Conservation (phyloP, 192 early-diverging fungal genomes). For the Lunasporangiospora selenospora region DNA sequence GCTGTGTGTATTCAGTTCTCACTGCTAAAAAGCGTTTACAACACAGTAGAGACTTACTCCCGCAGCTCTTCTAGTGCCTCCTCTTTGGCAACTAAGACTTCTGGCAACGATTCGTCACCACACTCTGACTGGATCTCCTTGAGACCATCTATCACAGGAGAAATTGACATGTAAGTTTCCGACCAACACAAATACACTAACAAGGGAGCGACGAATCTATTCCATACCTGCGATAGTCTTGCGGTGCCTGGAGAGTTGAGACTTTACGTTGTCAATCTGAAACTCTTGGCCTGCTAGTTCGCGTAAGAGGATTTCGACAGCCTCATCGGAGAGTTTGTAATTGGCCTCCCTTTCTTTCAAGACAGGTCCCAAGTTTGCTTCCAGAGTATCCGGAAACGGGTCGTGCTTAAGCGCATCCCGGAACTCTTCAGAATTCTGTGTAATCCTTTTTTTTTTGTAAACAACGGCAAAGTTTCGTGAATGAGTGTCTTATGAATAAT, state of each 20-base stretch:
- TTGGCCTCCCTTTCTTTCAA: constrained; percentile 55
- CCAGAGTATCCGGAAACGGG: constrained; percentile 10
- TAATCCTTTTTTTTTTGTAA: too few relatives aligned
- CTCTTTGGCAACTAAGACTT: constrained; percentile 28
- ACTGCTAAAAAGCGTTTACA: too few relatives aligned
- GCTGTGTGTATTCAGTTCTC: too few relatives aligned
- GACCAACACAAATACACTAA: background rate
- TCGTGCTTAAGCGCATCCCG: background rate
- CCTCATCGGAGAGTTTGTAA: constrained; percentile 39
- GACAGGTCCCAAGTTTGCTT: constrained; percentile 41
- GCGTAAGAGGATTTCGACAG: constrained; percentile 10
- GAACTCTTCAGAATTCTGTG: constrained; percentile 6
- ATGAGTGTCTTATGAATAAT: too few relatives aligned
- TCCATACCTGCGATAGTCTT: constrained; percentile 53
- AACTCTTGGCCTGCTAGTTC: constrained; percentile 12
- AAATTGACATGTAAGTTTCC: background rate
- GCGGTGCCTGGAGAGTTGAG: constrained; percentile 14
- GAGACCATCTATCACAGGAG: constrained; percentile 5
- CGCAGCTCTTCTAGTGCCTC: constrained; percentile 50
- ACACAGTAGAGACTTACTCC: constrained; percentile 47
- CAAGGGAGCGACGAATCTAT: constrained; percentile 34
- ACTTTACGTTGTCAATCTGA: constrained; percentile 12
- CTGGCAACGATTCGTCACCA: constrained; percentile 7
- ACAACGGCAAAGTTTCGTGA: too few relatives aligned
- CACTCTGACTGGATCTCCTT: constrained; percentile 14